Evolutionary conservation across 495 filamentous ascomycete species (phyloP).

Genomic region (Neurospora sp.): DNA sequence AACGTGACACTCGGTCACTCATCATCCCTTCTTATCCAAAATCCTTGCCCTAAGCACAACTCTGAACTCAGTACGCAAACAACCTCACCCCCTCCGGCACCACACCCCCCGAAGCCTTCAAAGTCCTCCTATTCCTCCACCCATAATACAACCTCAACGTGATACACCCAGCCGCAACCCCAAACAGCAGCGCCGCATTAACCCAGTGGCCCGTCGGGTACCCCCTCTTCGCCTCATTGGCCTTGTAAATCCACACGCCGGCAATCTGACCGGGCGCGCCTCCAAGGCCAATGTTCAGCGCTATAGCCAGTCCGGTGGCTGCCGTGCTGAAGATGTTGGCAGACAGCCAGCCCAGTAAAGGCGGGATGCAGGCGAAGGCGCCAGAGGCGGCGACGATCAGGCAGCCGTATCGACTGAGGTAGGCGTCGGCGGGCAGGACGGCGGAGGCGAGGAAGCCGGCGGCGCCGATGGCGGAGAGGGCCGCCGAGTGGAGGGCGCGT

Average conservation of each 20-base stretch:
- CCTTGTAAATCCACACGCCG: slow-evolving; percentile 59
- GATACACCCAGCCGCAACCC: slow-evolving; percentile 26
- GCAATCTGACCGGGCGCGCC: slow-evolving; percentile 52
- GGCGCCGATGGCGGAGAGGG: slow-evolving; percentile 47
- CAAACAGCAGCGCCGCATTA: slow-evolving; percentile 29
- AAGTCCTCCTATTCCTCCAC: slow-evolving; percentile 21
- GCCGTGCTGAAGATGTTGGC: slow-evolving; percentile 51
- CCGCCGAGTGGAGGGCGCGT: slow-evolving; percentile 47
- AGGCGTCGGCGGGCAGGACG: slow-evolving; percentile 46
- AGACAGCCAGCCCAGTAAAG: slow-evolving; percentile 54
- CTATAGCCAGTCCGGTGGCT: slow-evolving; percentile 51
- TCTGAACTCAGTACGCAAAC: not conserved
- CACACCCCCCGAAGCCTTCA: slow-evolving; percentile 3
- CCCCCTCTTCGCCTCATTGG: slow-evolving; percentile 43
- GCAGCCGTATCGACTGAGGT: slow-evolving; percentile 49
- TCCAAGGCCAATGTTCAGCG: slow-evolving; percentile 51
- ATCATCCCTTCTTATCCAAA: not conserved
- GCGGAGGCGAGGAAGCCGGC: slow-evolving; percentile 54
- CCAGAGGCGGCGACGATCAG: slow-evolving; percentile 54
- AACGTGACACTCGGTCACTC: not conserved
- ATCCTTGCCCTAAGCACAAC: not conserved
- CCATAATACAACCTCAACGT: slow-evolving; percentile 30
- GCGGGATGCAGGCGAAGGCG: slow-evolving; percentile 41
- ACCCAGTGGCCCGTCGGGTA: slow-evolving; percentile 53
- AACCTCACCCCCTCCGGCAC: not conserved